A percentile compares a stretch with the other conserved stretches of the same genome.
phyloP scores from a whole-genome alignment of 164 flowering plant species.

The Kingdonia uniflora region DNA sequence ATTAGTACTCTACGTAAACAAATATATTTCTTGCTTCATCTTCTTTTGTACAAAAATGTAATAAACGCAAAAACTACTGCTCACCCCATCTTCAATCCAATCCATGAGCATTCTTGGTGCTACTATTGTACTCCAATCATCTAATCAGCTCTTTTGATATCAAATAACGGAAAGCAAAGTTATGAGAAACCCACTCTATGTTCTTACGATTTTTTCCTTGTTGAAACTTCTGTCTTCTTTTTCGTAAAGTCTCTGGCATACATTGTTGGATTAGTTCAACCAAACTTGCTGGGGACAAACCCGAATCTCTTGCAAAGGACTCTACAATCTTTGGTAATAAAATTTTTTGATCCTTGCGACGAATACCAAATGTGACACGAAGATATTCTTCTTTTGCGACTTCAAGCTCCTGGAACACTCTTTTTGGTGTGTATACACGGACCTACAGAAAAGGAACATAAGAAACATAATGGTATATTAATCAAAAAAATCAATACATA shows the following conservation, averaged over 20 bases:
- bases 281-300: conserved; percentile 40
- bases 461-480: neutral
- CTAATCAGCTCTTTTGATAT: conserved; percentile 64
- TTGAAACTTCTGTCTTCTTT: conserved; percentile 40
- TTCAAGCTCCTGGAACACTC: conserved; percentile 71
- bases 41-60: too few species aligned
- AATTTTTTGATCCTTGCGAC: conserved; percentile 53
- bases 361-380: conserved; percentile 56
- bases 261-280: conserved; percentile 53
- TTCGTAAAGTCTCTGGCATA: conserved; percentile 52
- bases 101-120: too few species aligned
- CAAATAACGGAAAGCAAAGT: conserved; percentile 71
- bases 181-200: conserved; percentile 79
- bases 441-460: conserved; percentile 28
- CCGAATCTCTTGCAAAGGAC: conserved; percentile 63
- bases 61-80: too few species aligned
- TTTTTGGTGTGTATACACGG: conserved; percentile 74
- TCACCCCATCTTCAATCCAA: too few species aligned
- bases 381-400: conserved; percentile 82
- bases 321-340: conserved; percentile 72
- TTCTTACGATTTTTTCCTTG: conserved; percentile 42
- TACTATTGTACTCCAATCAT: conserved; percentile 13
- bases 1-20: too few species aligned
- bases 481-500: neutral
- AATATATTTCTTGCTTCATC: too few species aligned